Conservation (phyloP, 139 green algal species). For the Ulvella scutata region DNA sequence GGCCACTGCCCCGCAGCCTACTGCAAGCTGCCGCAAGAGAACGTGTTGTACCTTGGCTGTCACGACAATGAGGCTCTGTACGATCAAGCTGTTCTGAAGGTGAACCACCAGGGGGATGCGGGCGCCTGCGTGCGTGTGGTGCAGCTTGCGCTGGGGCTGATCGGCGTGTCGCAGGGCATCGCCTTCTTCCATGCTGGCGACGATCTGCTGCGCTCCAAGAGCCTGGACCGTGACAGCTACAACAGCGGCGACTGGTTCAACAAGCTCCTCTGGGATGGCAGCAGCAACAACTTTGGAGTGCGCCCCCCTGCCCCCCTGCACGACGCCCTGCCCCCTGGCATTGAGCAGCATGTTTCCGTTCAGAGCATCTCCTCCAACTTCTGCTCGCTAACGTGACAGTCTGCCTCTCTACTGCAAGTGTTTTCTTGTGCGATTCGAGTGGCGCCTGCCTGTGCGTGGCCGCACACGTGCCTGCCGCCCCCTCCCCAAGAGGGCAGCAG, state of each 20-base stretch:
- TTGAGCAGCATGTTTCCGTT: no score
- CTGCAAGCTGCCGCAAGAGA: slow-evolving; percentile 36
- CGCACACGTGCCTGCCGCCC: no score
- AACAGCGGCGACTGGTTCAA: slow-evolving; percentile 57
- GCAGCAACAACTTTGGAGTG: slow-evolving; percentile 62
- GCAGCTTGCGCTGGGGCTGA: slow-evolving; percentile 36
- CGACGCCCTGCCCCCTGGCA: not conserved
- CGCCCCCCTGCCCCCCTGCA: slow-evolving; percentile 16
- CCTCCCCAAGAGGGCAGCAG: slow-evolving; percentile 2
- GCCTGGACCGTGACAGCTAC: slow-evolving; percentile 69
- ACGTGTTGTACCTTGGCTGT: slow-evolving; percentile 70
- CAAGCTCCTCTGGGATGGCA: slow-evolving; percentile 57
- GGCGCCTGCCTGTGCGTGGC: no score
- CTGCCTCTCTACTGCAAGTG: no score
- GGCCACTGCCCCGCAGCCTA: slow-evolving; percentile 35
- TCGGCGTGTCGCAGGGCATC: slow-evolving; percentile 43
- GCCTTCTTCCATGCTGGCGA: slow-evolving; percentile 75
- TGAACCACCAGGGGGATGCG: slow-evolving; percentile 11
- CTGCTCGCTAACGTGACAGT: no score
- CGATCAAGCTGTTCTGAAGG: slow-evolving; percentile 50
- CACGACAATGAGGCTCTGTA: slow-evolving; percentile 85
- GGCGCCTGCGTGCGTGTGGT: slow-evolving; percentile 41
- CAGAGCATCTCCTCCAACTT: no score
- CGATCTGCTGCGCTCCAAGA: slow-evolving; percentile 73
- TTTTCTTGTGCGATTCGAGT: no score